phyloP scores from a whole-genome alignment of 2,329 filamentous ascomycete species.

The Pseudocercospora ulei region DNA sequence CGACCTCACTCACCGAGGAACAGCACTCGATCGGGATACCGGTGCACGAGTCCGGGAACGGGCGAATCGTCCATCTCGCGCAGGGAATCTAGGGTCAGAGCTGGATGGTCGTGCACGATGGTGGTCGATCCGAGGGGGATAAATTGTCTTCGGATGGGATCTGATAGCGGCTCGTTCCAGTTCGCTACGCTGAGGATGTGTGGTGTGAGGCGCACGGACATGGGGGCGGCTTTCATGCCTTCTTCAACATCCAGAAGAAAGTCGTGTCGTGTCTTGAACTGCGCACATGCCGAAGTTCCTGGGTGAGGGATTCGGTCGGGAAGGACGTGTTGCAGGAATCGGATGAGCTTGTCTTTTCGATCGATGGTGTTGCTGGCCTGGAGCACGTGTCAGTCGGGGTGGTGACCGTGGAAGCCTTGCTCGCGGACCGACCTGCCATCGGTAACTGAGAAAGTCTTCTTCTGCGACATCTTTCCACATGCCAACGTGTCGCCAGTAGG shows the following conservation, averaged over 20 bases:
- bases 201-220: conserved; percentile 53
- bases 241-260: conserved; percentile 48
- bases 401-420: not conserved
- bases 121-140: conserved; percentile 46
- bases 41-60: conserved; percentile 50
- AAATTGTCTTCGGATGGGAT: conserved; percentile 54
- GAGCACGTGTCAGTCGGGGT: conserved; percentile 10
- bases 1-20: conserved; percentile 54
- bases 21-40: conserved; percentile 55
- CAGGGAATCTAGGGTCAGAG: conserved; percentile 50
- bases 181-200: conserved; percentile 52
- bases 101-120: conserved; percentile 48
- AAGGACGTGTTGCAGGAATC: conserved; percentile 45
- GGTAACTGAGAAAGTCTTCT: conserved; percentile 46
- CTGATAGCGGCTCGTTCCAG: conserved; percentile 50
- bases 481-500: conserved; percentile 21
- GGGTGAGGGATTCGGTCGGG: conserved; percentile 44
- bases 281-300: conserved; percentile 20
- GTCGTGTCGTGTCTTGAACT: conserved; percentile 42
- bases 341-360: conserved; percentile 40
- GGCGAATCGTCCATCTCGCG: conserved; percentile 49
- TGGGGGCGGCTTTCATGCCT: conserved; percentile 48
- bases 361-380: conserved; percentile 46
- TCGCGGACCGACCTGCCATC: conserved; percentile 46
- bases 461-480: conserved; percentile 43